Evolutionary conservation across 352 stramenopile species (phyloP).

Genomic region (Blastocystis sp.): DNA sequence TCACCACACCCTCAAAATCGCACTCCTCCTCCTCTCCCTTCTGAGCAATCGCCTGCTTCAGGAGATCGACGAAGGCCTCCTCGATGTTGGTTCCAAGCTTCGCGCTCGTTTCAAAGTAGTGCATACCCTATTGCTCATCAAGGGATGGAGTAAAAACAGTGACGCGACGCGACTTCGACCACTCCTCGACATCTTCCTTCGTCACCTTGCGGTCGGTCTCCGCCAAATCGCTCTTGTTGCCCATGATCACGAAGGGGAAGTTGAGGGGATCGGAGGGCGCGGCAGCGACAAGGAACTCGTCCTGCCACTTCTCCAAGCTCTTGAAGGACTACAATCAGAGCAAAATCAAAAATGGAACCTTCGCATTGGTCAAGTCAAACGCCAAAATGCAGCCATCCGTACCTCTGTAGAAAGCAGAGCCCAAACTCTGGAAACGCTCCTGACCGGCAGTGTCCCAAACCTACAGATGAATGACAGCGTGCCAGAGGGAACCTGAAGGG

Average conservation of each 20-base stretch:
- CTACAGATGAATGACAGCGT: slow-evolving; percentile 78
- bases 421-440: slow-evolving; percentile 96
- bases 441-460: slow-evolving; percentile 99
- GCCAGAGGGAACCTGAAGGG: slow-evolving; percentile 81
- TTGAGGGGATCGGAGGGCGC: slow-evolving; percentile 83
- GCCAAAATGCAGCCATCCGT: slow-evolving; percentile 96
- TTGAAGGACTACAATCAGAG: slow-evolving; percentile 87
- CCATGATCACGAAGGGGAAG: slow-evolving; percentile 96
- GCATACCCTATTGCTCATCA: slow-evolving; percentile 80
- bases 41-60: slow-evolving; percentile 67
- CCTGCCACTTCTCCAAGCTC: slow-evolving; percentile 93
- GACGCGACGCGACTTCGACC: slow-evolving; percentile 86
- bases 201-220: slow-evolving; percentile 78
- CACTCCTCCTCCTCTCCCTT: slow-evolving; percentile 68
- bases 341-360: neutral
- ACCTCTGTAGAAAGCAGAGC: slow-evolving; percentile 96
- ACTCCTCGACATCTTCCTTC: slow-evolving; percentile 88
- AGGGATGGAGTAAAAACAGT: slow-evolving; percentile 77
- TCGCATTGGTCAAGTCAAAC: slow-evolving; percentile 96
- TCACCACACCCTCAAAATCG: slow-evolving; percentile 4
- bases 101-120: slow-evolving; percentile 96
- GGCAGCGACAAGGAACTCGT: slow-evolving; percentile 89
- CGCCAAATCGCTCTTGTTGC: slow-evolving; percentile 97
- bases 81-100: slow-evolving; percentile 96
- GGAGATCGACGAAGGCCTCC: slow-evolving; percentile 85